phyloP scores from a whole-genome alignment of 352 stramenopile genomes.

The Globisporangium nagaii region DNA sequence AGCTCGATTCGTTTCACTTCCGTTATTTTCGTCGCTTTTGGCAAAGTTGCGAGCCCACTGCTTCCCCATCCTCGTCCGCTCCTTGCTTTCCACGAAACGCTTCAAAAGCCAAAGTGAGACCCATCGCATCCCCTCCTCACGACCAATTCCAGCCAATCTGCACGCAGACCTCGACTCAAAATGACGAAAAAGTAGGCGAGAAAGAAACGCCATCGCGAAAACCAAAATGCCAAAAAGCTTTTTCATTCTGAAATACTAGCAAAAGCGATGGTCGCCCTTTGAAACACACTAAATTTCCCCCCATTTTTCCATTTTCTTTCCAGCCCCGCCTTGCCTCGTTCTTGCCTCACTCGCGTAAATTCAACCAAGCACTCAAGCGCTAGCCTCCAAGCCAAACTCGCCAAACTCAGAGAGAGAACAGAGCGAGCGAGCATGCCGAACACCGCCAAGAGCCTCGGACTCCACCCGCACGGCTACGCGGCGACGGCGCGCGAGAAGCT shows the following conservation, averaged over 20 bases:
- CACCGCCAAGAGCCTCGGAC: constrained; percentile 11
- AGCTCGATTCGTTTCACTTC: not conserved
- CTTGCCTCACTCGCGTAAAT: constrained; percentile 8
- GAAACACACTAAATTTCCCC: too few species aligned
- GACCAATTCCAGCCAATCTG: not conserved
- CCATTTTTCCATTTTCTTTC: not conserved
- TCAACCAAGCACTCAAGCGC: constrained; percentile 4
- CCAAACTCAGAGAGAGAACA: not conserved
- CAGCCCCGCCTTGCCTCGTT: not conserved
- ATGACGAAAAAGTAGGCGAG: not conserved
- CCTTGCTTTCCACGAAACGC: too few species aligned
- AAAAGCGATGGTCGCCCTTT: too few species aligned
- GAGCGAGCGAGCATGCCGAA: constrained; percentile 8
- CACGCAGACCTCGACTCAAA: not conserved
- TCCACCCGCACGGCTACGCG: constrained; percentile 9
- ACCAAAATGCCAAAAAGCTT: not conserved
- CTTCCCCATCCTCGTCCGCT: too few species aligned
- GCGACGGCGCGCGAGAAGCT: constrained; percentile 9
- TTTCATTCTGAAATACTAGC: too few species aligned
- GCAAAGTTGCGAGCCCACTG: too few species aligned
- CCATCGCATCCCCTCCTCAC: too few species aligned
- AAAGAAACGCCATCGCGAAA: not conserved
- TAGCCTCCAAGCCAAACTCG: not conserved
- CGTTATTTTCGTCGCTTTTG: too few species aligned
- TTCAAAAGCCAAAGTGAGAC: too few species aligned